Conservation (phyloP, 2,329 filamentous ascomycete species). For the Botrytis squamosa region DNA sequence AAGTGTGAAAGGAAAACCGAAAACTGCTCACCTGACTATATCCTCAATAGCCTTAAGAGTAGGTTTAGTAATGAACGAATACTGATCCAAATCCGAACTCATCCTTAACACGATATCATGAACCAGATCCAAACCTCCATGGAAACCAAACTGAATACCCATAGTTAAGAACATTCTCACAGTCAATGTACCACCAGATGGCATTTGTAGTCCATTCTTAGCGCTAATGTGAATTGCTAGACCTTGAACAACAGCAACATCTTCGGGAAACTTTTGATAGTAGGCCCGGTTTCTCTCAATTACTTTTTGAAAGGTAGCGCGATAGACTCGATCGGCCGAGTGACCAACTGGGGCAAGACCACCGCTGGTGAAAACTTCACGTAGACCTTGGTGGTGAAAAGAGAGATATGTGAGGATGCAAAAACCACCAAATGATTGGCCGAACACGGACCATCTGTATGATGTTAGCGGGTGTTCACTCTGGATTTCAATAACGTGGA, state of each 20-base stretch:
- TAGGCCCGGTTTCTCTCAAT: conserved; percentile 72
- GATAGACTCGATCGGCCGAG: conserved; percentile 72
- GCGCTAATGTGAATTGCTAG: conserved; percentile 49
- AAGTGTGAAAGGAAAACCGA: background rate
- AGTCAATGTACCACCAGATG: conserved; percentile 71
- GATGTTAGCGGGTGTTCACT: background rate
- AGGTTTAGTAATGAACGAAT: conserved; percentile 71
- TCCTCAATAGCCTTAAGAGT: conserved; percentile 68
- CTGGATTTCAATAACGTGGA: background rate
- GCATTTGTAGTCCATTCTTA: conserved; percentile 59
- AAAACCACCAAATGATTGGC: conserved; percentile 92
- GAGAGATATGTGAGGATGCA: conserved; percentile 81
- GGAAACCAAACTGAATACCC: conserved; percentile 74
- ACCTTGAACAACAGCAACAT: conserved; percentile 62
- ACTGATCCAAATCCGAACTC: conserved; percentile 69
- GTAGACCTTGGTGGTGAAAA: conserved; percentile 71
- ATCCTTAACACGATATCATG: conserved; percentile 72
- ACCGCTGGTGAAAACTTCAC: conserved; percentile 81
- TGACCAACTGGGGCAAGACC: conserved; percentile 76
- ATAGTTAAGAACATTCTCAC: conserved; percentile 73
- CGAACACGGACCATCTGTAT: conserved; percentile 76
- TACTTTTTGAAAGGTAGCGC: conserved; percentile 67
- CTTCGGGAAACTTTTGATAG: conserved; percentile 78
- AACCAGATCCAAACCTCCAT: conserved; percentile 73
- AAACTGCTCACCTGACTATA: conserved; percentile 37